Evolutionary conservation across 139 green algal genomes (phyloP), one percentile per base, ranked within the genome.

Genomic region (Chlorella sp.): DNA sequence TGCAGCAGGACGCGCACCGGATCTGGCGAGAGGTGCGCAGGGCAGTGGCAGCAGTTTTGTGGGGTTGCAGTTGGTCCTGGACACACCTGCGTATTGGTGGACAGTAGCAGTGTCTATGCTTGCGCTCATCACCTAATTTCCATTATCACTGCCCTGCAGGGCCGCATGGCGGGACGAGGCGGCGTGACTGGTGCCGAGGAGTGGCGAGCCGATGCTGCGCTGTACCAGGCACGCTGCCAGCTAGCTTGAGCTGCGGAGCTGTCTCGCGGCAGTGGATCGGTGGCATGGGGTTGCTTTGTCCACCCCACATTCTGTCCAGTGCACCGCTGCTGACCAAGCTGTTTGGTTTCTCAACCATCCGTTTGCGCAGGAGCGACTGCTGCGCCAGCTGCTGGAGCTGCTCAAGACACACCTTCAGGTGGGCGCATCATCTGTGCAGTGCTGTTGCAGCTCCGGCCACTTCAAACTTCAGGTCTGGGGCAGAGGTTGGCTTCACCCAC

Each of bases 351-450:
- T n/a, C n/a, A n/a, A n/a, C n/a, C n/a, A n/a, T n/a, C n/a, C n/a
- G 7, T 51, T 51, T n/a, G 1, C 64, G 78, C 78, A 83, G 78
- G 44, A 25, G 3, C 34, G 74, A 32, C 76, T 82, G 36, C 34
- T 82, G 17, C 70, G 51, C 25, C 76, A 82, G 76, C 30, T 78
- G 11, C 23, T 72, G 44, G 80, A 78, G 47, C 68, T 85, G 51
- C 51, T 85, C 17, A 85, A 79, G 34, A 85, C 80, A 0, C 67
- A 85, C 47, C 34, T 85, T n/a, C 57, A 76, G 64, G 79, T 76
- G 18, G 12, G 32, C n/a, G 21, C 71, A 36, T 23, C 21, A n/a
- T n/a, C n/a, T n/a, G 44, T 51, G 44, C 44, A 51, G 44, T 51
- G 44, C 44, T 51, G 44, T 51, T 51, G n/a, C n/a, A n/a, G n/a